Conservation (phyloP, 2,329 filamentous ascomycete species). For the Hypoxylon sp. region DNA sequence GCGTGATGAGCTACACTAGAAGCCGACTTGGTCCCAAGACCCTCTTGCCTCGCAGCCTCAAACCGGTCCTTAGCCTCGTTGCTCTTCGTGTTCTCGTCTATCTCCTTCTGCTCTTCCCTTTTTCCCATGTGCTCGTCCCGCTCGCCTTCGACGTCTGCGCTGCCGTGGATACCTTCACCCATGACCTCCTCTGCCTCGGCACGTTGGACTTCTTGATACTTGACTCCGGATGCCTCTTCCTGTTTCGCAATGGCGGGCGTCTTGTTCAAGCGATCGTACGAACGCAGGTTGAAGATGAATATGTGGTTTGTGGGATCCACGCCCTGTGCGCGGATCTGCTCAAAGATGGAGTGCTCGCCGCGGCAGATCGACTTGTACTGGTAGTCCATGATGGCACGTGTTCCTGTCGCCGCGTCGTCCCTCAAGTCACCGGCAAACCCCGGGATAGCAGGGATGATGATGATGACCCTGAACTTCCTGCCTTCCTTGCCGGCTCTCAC, state of each 20-base stretch:
- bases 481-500: slow-evolving; percentile 81
- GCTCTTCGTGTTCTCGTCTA: slow-evolving; percentile 47
- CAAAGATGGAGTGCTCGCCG: slow-evolving; percentile 90
- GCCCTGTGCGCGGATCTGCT: slow-evolving; percentile 74
- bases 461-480: slow-evolving; percentile 89
- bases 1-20: slow-evolving; percentile 77
- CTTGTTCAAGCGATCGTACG: slow-evolving; percentile 90
- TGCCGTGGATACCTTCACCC: slow-evolving; percentile 73
- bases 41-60: slow-evolving; percentile 55
- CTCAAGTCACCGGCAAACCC: slow-evolving; percentile 93
- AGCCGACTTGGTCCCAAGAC: slow-evolving; percentile 49
- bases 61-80: slow-evolving; percentile 61
- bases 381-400: slow-evolving; percentile 96
- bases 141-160: slow-evolving; percentile 53
- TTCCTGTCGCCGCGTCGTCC: slow-evolving; percentile 82
- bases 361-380: slow-evolving; percentile 96
- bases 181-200: slow-evolving; percentile 91
- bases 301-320: slow-evolving; percentile 82
- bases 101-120: slow-evolving; percentile 48
- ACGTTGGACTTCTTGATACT: slow-evolving; percentile 85
- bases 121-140: slow-evolving; percentile 59
- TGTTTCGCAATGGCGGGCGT: slow-evolving; percentile 76
- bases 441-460: slow-evolving; percentile 89
- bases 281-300: slow-evolving; percentile 92
- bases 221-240: slow-evolving; percentile 82